phyloP scores from a whole-genome alignment of 1,139 yeast genomes.

The Pichia sp. region DNA sequence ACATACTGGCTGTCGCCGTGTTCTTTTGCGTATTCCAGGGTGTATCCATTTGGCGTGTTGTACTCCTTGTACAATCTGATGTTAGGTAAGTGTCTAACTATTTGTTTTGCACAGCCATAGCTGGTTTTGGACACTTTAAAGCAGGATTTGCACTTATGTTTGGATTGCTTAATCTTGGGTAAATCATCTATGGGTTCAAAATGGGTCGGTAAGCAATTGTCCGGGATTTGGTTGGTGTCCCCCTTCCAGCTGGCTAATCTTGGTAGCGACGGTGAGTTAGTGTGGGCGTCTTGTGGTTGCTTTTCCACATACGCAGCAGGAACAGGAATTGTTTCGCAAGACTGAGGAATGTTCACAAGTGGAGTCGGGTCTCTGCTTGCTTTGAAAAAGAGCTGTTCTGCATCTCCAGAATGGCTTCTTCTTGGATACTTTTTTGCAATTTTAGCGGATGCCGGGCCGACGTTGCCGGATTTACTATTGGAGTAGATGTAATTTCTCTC shows the following conservation, averaged over 20 bases:
- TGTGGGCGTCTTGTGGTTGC: not conserved
- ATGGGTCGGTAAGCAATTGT: slow-evolving; percentile 5
- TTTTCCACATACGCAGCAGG: not conserved
- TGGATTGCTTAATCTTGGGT: slow-evolving; percentile 6
- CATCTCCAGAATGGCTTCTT: not conserved
- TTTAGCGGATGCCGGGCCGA: not conserved
- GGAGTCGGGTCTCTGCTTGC: not conserved
- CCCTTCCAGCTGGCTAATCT: not conserved
- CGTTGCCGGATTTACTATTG: not conserved
- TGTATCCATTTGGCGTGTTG: slow-evolving; percentile 14
- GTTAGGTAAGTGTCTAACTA: slow-evolving; percentile 12
- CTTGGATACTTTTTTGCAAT: not conserved
- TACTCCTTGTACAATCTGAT: slow-evolving; percentile 10
- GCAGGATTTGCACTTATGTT: slow-evolving; percentile 13
- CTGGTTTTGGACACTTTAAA: slow-evolving; percentile 11
- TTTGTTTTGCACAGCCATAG: slow-evolving; percentile 15
- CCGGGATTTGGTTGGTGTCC: not conserved
- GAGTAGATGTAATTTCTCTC: not conserved
- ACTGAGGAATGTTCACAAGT: not conserved
- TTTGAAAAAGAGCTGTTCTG: not conserved
- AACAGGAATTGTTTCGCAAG: not conserved
- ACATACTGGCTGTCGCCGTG: slow-evolving; percentile 7
- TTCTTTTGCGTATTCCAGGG: slow-evolving; percentile 9
- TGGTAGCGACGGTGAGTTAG: not conserved
- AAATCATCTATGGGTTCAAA: slow-evolving; percentile 8